Evolutionary conservation across 2,329 filamentous ascomycete genomes (phyloP), one percentile per base, ranked within the genome.

Genomic region (Calonectria pauciramosa): DNA sequence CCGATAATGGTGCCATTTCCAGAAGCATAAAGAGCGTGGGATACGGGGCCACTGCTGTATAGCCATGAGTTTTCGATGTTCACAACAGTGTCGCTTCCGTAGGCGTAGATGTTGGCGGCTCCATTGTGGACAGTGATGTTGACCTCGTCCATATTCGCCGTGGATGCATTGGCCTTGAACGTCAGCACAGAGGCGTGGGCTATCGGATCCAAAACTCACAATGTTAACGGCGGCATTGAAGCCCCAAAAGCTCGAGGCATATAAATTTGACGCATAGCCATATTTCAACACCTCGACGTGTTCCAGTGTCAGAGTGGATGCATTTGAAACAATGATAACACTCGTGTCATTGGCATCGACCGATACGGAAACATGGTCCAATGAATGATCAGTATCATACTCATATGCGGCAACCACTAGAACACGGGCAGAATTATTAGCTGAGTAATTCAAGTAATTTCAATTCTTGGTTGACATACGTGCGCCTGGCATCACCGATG

Each of bases 71-170:
- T 51, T 18, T 20, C 54, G 18, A 68, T 56, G 23, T 44, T 23
- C 2, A 68, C 65, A 9, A 52, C 49, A n/a, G 65, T 68, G 16
- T 52, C 65, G 7, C 30, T 54, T 9, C 65, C 65, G 34, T 68
- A 68, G 13, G 65, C 47, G 18, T 68, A 68, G 49, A 68, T 36
- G 32, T 68, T 68, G 16, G 65, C 65, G 10, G 65, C 65, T 41
- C 65, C 65, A n/a, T 68, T 68, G 32, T 68, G 65, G 2, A 52
- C 49, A 10, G 65, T 68, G 30, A 68, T 68, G 44, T 68, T 68
- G 9, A 68, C 65, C 13, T 68, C 47, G 14, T 68, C 65, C 11
- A 68, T 9, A 13, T 68, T 54, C 16, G 59, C 59, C n/a, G 59
- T 64, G 16, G 59, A 41, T 26, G 59, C 59, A 44, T 64, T 64